Evolutionary conservation across 495 filamentous ascomycete species (phyloP).

Genomic region (Aspergillus steynii): DNA sequence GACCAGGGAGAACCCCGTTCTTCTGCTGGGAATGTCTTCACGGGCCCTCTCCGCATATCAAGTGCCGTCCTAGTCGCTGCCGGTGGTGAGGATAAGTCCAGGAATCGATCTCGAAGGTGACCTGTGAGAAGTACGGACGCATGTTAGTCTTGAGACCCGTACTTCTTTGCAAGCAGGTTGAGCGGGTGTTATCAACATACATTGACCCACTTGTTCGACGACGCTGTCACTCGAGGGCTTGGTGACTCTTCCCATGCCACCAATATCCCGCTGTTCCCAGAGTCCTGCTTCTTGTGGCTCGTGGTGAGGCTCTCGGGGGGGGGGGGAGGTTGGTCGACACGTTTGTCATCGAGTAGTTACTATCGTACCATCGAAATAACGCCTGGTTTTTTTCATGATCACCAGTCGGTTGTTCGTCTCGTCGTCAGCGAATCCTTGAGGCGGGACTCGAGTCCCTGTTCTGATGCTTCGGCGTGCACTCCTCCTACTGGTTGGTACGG

Average conservation of each 20-base stretch:
- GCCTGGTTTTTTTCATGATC: slow-evolving; percentile 9
- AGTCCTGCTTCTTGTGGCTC: slow-evolving; percentile 29
- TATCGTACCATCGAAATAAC: slow-evolving; percentile 37
- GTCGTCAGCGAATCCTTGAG: slow-evolving; percentile 43
- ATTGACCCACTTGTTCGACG: slow-evolving; percentile 15
- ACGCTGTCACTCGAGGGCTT: slow-evolving; percentile 16
- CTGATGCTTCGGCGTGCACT: slow-evolving; percentile 33
- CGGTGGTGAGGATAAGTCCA: slow-evolving; percentile 33
- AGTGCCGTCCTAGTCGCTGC: background rate
- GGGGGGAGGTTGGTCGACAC: slow-evolving; percentile 32
- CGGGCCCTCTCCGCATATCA: slow-evolving; percentile 60
- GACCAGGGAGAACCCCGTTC: slow-evolving; percentile 66
- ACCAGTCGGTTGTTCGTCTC: slow-evolving; percentile 26
- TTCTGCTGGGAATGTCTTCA: slow-evolving; percentile 49
- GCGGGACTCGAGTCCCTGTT: slow-evolving; percentile 40
- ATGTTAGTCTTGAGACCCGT: slow-evolving; percentile 1
- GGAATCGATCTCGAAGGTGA: slow-evolving; percentile 34
- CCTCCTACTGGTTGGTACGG: slow-evolving; percentile 36
- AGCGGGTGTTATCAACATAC: slow-evolving; percentile 8
- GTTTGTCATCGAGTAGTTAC: slow-evolving; percentile 38
- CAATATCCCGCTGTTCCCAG: slow-evolving; percentile 37
- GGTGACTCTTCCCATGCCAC: slow-evolving; percentile 40
- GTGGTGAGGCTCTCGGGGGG: slow-evolving; percentile 16
- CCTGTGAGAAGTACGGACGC: slow-evolving; percentile 9
- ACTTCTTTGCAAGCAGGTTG: no score